Evolutionary conservation across 805 yeast genomes (phyloP).

Genomic region (Pichia occidentalis): DNA sequence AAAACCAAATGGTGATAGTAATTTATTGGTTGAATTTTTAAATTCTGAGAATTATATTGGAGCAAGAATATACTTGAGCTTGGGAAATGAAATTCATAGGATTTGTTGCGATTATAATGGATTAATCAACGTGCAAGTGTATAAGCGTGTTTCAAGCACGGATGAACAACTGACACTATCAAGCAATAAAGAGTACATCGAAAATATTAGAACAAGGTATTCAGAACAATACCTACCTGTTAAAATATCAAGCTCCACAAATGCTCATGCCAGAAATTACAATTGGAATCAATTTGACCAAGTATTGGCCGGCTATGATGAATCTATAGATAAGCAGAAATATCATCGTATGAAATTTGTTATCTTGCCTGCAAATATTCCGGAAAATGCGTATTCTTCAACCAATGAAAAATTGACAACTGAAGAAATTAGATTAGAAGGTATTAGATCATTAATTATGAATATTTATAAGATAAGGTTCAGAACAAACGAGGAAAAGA

Average conservation of each 20-base stretch:
- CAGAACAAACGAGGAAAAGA: constrained; percentile 36
- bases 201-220: constrained; percentile 70
- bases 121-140: constrained; percentile 72
- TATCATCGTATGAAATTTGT: constrained; percentile 76
- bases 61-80: constrained; percentile 62
- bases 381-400: constrained; percentile 40
- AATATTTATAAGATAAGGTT: constrained; percentile 54
- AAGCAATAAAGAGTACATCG: constrained; percentile 34
- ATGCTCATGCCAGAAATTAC: constrained; percentile 42
- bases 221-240: constrained; percentile 59
- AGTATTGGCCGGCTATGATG: constrained; percentile 84
- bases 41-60: constrained; percentile 43
- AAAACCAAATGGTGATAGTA: constrained; percentile 49
- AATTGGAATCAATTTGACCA: constrained; percentile 95
- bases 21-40: constrained; percentile 47
- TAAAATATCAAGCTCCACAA: constrained; percentile 46
- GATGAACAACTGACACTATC: constrained; percentile 14
- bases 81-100: constrained; percentile 82
- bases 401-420: constrained; percentile 57
- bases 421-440: constrained; percentile 92
- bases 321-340: constrained; percentile 48
- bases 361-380: constrained; percentile 69
- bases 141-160: constrained; percentile 31
- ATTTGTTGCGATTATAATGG: constrained; percentile 68
- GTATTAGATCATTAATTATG: constrained; percentile 62